These are phyloP conservation scores for Uncinocarpus reesii DNA, from an alignment of 2,329 filamentous ascomycete genomes.

Conservation along the genomic window DNA sequence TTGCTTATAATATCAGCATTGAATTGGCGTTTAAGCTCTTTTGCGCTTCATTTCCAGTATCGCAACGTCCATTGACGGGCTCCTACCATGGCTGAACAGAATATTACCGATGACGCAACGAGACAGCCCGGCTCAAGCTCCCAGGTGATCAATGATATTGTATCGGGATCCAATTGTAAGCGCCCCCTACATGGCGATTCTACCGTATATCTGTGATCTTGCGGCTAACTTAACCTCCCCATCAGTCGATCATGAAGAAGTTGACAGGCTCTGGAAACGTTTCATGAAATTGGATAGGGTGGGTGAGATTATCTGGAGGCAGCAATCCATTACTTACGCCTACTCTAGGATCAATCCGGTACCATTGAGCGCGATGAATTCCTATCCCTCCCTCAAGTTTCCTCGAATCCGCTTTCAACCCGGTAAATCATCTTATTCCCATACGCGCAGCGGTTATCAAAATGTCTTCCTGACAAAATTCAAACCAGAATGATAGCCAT, in stretches of 20 bases:
- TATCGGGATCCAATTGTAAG: constrained; percentile 91
- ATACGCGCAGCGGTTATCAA: background rate
- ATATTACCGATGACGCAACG: constrained; percentile 8
- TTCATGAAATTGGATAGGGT: constrained; percentile 99
- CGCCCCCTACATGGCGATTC: constrained; percentile 15
- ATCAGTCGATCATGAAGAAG: constrained; percentile 90
- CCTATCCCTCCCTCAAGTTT: constrained; percentile 91
- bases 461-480: background rate
- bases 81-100: constrained; percentile 6
- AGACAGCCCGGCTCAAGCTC: constrained; percentile 41
- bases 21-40: background rate
- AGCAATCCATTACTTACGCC: background rate
- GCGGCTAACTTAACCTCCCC: constrained; percentile 11
- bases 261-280: constrained; percentile 86
- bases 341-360: constrained; percentile 79
- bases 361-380: constrained; percentile 99
- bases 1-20: background rate
- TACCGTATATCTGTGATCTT: too few species aligned
- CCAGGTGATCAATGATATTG: constrained; percentile 83
- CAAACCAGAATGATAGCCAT: constrained; percentile 84
- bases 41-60: background rate
- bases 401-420: constrained; percentile 92
- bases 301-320: constrained; percentile 4
- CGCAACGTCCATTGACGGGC: background rate
- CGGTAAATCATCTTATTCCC: constrained; percentile 46